Percentiles rank a stretch among this genome's conserved stretches.
Conservation (phyloP, 805 yeast species). For the Starmerella cellae region DNA sequence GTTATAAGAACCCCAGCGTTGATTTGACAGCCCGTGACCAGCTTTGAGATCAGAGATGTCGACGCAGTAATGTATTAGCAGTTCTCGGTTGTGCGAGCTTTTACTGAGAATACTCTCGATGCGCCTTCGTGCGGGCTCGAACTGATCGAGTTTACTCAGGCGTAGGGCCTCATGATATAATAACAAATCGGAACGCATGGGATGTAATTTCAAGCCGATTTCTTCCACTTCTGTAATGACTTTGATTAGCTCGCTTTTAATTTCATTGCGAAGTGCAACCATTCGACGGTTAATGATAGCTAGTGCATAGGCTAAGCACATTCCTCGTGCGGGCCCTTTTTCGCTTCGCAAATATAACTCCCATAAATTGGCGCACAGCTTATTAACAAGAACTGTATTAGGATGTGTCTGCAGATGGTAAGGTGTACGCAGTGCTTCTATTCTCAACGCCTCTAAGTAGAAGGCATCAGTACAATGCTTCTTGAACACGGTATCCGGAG, state of each 20-base stretch:
- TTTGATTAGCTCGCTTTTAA: not conserved
- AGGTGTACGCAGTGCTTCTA: not conserved
- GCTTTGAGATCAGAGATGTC: not conserved
- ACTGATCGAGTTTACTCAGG: not conserved
- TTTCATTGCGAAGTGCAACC: not conserved
- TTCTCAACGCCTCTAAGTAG: not conserved
- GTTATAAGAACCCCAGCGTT: not conserved
- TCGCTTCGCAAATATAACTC: not conserved
- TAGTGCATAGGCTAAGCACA: not conserved
- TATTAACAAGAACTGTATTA: not conserved
- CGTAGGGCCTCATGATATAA: not conserved
- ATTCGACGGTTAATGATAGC: not conserved
- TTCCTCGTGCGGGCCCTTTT: not conserved
- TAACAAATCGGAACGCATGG: not conserved
- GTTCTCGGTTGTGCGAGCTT: not conserved
- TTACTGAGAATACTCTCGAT: not conserved
- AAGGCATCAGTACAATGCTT: not conserved
- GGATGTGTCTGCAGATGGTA: not conserved
- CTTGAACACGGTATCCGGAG: not conserved
- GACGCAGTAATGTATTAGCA: not conserved
- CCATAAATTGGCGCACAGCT: not conserved
- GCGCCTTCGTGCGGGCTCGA: not conserved
- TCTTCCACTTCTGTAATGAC: not conserved
- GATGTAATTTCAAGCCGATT: not conserved
- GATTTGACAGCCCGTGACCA: not conserved